Evolutionary conservation across 2,329 filamentous ascomycete species (phyloP), one percentile per base, ranked within the genome.

Genomic region (Arthrinium phaeospermum): DNA sequence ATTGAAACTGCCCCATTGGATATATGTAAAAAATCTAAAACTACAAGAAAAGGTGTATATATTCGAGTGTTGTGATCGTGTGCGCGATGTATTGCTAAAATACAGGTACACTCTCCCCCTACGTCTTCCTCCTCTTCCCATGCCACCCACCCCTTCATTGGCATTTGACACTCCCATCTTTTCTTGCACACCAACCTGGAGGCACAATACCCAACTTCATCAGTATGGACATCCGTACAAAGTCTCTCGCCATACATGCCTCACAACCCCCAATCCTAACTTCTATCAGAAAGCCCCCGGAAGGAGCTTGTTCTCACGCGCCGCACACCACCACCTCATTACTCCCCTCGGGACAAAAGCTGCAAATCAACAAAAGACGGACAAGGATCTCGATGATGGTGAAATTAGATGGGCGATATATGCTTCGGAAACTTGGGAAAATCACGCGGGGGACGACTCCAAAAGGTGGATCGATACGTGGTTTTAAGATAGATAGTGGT

Each of bases 11-110:
- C 19, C 34, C 19, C 34, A 41, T 41, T 64, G 34, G 27, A 47
- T 24, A 41, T 64, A 64, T 64, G 41, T n/a, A 24, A 22, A 64
- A 24, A n/a, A 64, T 14, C 19, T 37, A 61, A 61, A 57, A 22
- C 37, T 61, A 61, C 27, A 61, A 61, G 53, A 61, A n/a, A 61
- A 37, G 16, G 53, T 61, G 34, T 64, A 64, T 64, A 41, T 64
- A 64, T 64, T 64, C 22, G 19, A 24, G 22, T 64, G 34, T 41
- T n/a, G 34, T 30, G 22, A 41, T 34, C 57, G 19, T 64, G 57
- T 64, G 41, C 37, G 41, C 57, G 34, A 37, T 64, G 22, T 37
- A 64, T 41, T 41, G 34, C 57, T 41, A 64, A 64, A 41, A 34
- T 41, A 34, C 34, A n/a, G 8, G 57, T 41, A 34, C 34, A n/a